phyloP scores from a whole-genome alignment of 2,329 filamentous ascomycete species.

The Penicillium palitans region DNA sequence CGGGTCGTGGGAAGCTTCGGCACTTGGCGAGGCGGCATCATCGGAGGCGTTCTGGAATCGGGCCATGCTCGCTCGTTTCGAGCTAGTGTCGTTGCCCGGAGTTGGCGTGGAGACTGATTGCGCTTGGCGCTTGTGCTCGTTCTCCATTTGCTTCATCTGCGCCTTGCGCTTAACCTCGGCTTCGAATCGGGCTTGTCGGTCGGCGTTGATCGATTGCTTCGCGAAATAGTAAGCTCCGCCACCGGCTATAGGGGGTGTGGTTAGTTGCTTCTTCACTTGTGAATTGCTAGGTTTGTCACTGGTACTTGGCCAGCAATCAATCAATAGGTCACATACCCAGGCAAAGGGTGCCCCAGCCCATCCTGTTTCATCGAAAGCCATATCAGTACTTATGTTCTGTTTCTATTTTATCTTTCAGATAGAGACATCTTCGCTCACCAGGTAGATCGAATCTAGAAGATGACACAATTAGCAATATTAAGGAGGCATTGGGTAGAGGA shows the following conservation, averaged over 20 bases:
- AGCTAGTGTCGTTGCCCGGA: conserved; percentile 30
- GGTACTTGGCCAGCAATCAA: neutral
- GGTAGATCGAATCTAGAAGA: conserved; percentile 56
- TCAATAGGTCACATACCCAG: conserved; percentile 60
- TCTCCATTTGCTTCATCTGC: conserved; percentile 38
- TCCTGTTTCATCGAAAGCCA: conserved; percentile 54
- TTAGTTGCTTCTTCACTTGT: neutral
- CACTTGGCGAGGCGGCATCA: conserved; percentile 66
- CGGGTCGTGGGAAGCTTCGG: conserved; percentile 74
- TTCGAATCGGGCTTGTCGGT: conserved; percentile 71
- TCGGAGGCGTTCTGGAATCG: conserved; percentile 32
- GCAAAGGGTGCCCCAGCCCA: conserved; percentile 89
- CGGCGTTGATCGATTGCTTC: conserved; percentile 89
- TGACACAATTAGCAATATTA: conserved; percentile 9
- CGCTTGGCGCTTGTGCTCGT: conserved; percentile 36
- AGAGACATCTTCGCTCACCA: conserved; percentile 48
- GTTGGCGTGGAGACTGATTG: conserved; percentile 17
- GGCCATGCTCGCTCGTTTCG: conserved; percentile 38
- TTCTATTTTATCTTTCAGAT: neutral
- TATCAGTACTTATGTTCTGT: conserved; percentile 18
- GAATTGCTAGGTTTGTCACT: neutral
- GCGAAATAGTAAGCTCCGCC: conserved; percentile 94
- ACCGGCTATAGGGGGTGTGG: conserved; percentile 60
- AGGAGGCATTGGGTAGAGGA: neutral
- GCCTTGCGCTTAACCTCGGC: conserved; percentile 64